phyloP scores from a whole-genome alignment of 169 alveolate species.

The Cryptosporidium canis region DNA sequence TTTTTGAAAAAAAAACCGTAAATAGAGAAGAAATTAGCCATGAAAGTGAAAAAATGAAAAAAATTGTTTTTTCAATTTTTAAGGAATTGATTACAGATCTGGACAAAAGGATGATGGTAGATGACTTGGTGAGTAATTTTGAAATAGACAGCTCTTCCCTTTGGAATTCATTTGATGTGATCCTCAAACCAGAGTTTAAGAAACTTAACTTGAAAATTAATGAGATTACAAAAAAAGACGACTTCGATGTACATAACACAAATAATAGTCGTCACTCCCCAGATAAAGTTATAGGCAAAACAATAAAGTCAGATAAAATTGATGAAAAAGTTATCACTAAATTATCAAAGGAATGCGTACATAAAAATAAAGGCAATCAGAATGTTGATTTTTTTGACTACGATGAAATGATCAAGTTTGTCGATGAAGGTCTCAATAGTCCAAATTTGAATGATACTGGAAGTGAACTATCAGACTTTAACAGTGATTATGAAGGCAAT shows the following conservation, averaged over 20 bases:
- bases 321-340: not conserved
- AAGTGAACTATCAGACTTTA: not conserved
- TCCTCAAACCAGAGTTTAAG: conserved; percentile 14
- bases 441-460: not conserved
- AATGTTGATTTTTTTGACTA: conserved; percentile 36
- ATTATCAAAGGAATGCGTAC: not conserved
- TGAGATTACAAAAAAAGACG: conserved; percentile 24
- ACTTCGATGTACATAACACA: not conserved
- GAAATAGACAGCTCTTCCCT: conserved; percentile 31
- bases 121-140: conserved; percentile 2
- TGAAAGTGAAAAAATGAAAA: not conserved
- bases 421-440: not conserved
- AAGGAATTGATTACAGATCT: not conserved
- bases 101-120: not conserved
- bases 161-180: conserved; percentile 26
- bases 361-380: not conserved
- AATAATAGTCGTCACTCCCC: not conserved
- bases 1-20: not conserved
- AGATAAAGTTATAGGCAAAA: not conserved
- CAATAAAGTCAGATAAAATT: not conserved
- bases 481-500: not conserved
- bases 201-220: conserved; percentile 1
- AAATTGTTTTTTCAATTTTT: conserved; percentile 13
- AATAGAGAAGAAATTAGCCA: not conserved
- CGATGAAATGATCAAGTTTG: conserved; percentile 46